Evolutionary conservation across 2,329 filamentous ascomycete species (phyloP).

Genomic region (Aspergillus pseudonomiae): DNA sequence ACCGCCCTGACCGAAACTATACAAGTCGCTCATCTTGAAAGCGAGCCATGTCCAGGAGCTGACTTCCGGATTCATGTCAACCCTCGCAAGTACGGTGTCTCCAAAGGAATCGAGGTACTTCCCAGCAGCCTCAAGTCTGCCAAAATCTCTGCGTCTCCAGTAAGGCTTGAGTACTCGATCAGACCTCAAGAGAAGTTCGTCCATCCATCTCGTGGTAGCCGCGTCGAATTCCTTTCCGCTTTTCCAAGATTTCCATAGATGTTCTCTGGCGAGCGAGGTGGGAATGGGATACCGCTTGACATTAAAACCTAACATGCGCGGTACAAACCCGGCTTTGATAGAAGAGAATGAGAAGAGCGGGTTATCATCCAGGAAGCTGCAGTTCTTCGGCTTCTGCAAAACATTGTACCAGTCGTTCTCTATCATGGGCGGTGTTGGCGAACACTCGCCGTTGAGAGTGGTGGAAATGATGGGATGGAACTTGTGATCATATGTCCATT

Average conservation of each 20-base stretch:
- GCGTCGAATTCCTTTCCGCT: conserved; percentile 52
- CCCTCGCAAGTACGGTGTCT: conserved; percentile 56
- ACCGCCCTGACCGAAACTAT: conserved; percentile 56
- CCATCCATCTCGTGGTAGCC: conserved; percentile 54
- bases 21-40: conserved; percentile 54
- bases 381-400: conserved; percentile 46
- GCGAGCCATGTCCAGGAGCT: conserved; percentile 57
- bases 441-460: conserved; percentile 53
- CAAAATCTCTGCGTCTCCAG: conserved; percentile 50
- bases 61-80: conserved; percentile 55
- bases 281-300: conserved; percentile 45
- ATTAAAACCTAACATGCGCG: conserved; percentile 35
- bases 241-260: conserved; percentile 56
- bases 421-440: conserved; percentile 59
- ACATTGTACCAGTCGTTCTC: conserved; percentile 50
- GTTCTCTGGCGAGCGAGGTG: conserved; percentile 52
- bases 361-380: conserved; percentile 54
- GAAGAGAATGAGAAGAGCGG: conserved; percentile 54
- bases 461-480: conserved; percentile 52
- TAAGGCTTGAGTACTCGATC: conserved; percentile 51
- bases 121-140: conserved; percentile 47
- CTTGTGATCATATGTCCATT: conserved; percentile 54
- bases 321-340: conserved; percentile 35
- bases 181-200: conserved; percentile 52
- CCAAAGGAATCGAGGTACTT: conserved; percentile 49